These are phyloP conservation scores for Lophiostoma macrostomum DNA, from an alignment of 495 filamentous ascomycete species.

Conservation along the genomic window DNA sequence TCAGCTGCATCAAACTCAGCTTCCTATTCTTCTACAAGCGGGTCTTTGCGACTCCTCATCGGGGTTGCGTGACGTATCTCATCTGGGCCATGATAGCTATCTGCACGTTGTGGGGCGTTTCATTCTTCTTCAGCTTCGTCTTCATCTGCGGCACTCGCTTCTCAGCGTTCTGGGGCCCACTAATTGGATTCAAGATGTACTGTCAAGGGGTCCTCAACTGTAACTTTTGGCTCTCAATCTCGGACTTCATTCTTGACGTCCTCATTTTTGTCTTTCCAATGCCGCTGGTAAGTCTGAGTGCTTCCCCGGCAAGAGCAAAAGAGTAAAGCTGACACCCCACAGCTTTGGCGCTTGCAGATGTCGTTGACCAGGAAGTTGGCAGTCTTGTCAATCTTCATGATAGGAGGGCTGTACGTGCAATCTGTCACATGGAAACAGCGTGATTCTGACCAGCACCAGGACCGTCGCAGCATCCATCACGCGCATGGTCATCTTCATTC, in stretches of 20 bases:
- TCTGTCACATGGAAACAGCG: background rate
- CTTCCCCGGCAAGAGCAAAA: background rate
- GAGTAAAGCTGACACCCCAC: background rate
- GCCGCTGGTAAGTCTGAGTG: background rate
- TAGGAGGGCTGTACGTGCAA: slow-evolving; percentile 1
- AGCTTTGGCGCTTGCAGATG: slow-evolving; percentile 3
- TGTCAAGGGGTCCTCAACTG: background rate
- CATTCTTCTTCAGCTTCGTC: slow-evolving; percentile 1
- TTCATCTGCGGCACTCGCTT: slow-evolving; percentile 5
- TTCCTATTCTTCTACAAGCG: slow-evolving; percentile 7
- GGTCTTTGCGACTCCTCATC: background rate
- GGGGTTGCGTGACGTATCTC: background rate
- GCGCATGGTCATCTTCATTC: background rate
- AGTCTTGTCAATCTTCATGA: background rate
- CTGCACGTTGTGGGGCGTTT: background rate
- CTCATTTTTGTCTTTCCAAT: slow-evolving; percentile 4
- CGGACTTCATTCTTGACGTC: background rate
- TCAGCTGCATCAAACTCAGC: slow-evolving; percentile 2
- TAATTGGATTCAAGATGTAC: background rate
- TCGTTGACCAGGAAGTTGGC: background rate
- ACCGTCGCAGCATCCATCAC: slow-evolving; percentile 6
- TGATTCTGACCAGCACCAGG: background rate
- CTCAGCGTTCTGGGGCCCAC: background rate
- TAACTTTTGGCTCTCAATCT: slow-evolving; percentile 1
- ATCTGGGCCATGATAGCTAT: background rate